Conservation (phyloP, 2,329 filamentous ascomycete genomes). For the Claviceps spartinae region DNA sequence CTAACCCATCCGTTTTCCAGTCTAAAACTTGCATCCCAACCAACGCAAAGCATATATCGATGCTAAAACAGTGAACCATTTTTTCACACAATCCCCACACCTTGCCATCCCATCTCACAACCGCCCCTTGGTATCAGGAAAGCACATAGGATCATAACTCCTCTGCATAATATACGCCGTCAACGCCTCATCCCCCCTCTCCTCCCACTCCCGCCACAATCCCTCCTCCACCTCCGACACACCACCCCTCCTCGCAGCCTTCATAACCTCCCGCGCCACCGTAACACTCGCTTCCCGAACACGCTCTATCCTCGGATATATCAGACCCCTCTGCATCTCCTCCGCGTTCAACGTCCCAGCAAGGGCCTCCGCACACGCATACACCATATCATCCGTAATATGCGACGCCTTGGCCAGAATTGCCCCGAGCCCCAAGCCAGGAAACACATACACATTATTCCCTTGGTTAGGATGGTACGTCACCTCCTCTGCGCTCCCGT, state of each 20-base stretch:
- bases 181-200: conserved; percentile 52
- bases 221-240: conserved; percentile 56
- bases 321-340: conserved; percentile 69
- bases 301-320: conserved; percentile 83
- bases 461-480: conserved; percentile 73
- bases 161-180: conserved; percentile 45
- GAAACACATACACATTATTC: conserved; percentile 89
- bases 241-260: conserved; percentile 70
- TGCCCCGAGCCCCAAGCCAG: conserved; percentile 83
- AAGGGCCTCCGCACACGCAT: conserved; percentile 76
- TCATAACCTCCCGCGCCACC: conserved; percentile 86
- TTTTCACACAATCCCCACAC: background rate
- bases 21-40: too few relatives aligned
- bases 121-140: conserved; percentile 21
- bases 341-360: conserved; percentile 65
- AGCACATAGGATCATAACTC: conserved; percentile 45
- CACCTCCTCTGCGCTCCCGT: conserved; percentile 29
- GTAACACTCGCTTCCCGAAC: conserved; percentile 81
- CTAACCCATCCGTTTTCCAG: too few relatives aligned
- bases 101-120: conserved; percentile 11
- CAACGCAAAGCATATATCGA: too few relatives aligned
- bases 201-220: conserved; percentile 60
- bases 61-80: too few relatives aligned
- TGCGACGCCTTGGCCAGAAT: conserved; percentile 80
- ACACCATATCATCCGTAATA: conserved; percentile 93